Evolutionary conservation across 257 asterid species (phyloP).

Genomic region (Anisodus acutangulus): DNA sequence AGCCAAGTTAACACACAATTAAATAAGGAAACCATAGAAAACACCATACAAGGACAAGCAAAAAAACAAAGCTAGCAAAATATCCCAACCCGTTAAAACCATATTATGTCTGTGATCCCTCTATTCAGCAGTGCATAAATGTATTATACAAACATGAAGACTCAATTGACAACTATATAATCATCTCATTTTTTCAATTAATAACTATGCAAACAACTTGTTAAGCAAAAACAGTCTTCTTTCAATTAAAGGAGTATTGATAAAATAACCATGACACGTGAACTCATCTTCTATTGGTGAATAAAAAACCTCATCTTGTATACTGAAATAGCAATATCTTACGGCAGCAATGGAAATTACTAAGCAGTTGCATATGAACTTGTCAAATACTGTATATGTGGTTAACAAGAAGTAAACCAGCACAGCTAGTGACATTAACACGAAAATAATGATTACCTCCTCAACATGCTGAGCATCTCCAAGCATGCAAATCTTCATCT

Average conservation of each 20-base stretch:
- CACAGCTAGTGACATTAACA: neutral
- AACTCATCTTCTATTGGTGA: neutral
- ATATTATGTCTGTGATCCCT: neutral
- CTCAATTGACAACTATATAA: neutral
- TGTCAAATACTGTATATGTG: neutral
- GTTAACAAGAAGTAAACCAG: neutral
- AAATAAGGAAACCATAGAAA: neutral
- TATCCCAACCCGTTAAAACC: neutral
- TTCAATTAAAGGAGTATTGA: neutral
- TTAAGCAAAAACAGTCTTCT: neutral
- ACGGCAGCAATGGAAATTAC: neutral
- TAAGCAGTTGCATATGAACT: neutral
- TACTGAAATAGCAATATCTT: neutral
- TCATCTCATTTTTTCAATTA: neutral
- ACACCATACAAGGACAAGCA: too few species aligned
- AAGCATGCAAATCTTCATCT: constrained; percentile 28
- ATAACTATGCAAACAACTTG: neutral
- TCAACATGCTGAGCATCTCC: constrained; percentile 30
- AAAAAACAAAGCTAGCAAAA: too few species aligned
- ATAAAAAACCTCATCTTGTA: neutral
- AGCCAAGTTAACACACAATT: neutral
- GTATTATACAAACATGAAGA: neutral
- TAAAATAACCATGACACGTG: neutral
- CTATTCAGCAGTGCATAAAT: neutral
- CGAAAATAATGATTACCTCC: constrained; percentile 6